These are phyloP conservation scores for Prunus yedoensis DNA, from an alignment of 331 rosid species.

Conservation along the genomic window DNA sequence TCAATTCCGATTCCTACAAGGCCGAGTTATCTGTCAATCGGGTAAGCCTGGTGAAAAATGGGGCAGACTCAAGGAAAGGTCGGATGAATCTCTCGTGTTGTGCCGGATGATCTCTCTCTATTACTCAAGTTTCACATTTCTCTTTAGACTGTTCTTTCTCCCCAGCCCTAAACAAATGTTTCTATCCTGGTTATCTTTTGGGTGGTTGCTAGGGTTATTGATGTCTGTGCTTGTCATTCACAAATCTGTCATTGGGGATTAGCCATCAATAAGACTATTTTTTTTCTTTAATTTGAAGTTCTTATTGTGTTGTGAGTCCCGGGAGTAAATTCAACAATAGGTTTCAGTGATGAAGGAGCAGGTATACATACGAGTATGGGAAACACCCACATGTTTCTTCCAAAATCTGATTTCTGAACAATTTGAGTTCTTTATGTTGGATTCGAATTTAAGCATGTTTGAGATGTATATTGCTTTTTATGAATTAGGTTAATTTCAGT, in stretches of 20 bases:
- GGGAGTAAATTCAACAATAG: neutral
- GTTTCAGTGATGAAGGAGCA: too few species aligned
- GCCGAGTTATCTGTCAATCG: slow-evolving; percentile 82
- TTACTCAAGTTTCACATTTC: neutral
- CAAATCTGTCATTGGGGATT: neutral
- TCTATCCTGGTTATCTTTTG: neutral
- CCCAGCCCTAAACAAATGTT: neutral
- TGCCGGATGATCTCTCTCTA: slow-evolving; percentile 17
- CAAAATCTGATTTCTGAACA: neutral
- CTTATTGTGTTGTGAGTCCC: neutral
- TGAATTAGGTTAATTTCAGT: too few species aligned
- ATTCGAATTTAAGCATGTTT: too few species aligned
- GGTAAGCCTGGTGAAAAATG: slow-evolving; percentile 58
- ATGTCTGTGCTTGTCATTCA: neutral
- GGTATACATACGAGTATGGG: too few species aligned
- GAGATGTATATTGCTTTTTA: too few species aligned
- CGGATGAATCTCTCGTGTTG: slow-evolving; percentile 40
- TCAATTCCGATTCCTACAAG: slow-evolving; percentile 85
- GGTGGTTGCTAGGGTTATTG: neutral
- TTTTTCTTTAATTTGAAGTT: neutral
- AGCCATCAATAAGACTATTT: neutral
- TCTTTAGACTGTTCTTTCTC: neutral
- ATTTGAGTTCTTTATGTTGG: neutral
- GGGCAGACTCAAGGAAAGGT: slow-evolving; percentile 45
- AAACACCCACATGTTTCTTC: too few species aligned